These are phyloP conservation scores for Backusella liffmaniae DNA, from an alignment of 192 early-diverging fungal genomes.

Conservation along the genomic window DNA sequence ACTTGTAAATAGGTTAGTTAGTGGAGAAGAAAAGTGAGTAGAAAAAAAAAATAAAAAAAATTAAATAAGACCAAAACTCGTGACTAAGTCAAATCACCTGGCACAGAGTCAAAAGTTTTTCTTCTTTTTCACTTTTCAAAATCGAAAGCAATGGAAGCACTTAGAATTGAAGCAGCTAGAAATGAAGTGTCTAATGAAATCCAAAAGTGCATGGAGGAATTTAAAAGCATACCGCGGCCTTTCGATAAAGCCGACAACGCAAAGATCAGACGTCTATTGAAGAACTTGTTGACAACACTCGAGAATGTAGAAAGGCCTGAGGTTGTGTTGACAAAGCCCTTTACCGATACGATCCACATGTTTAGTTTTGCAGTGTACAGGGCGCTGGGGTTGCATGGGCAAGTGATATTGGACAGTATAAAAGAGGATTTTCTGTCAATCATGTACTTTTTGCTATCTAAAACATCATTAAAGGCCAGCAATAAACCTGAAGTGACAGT, in stretches of 20 bases:
- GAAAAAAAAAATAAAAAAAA: background rate
- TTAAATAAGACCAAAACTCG: background rate
- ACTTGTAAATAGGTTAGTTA: background rate
- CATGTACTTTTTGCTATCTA: conserved; percentile 14
- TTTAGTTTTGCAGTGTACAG: background rate
- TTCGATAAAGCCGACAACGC: background rate
- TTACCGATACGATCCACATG: background rate
- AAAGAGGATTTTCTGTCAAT: background rate
- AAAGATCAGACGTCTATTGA: background rate
- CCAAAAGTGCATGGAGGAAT: background rate
- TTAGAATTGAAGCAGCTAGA: background rate
- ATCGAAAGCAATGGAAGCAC: background rate
- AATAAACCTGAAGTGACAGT: background rate
- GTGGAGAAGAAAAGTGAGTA: background rate
- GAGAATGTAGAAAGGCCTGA: background rate
- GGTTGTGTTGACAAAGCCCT: background rate
- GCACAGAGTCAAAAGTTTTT: background rate
- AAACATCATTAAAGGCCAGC: background rate
- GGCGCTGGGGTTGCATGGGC: too few species aligned
- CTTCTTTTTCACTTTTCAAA: background rate
- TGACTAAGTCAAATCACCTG: background rate
- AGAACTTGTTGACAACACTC: background rate
- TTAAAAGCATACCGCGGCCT: background rate
- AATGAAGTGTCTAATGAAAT: background rate
- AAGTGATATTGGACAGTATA: background rate